Base-by-base conservation (phyloP, 441 rosid genomes). In the Geranium incanum region DNA sequence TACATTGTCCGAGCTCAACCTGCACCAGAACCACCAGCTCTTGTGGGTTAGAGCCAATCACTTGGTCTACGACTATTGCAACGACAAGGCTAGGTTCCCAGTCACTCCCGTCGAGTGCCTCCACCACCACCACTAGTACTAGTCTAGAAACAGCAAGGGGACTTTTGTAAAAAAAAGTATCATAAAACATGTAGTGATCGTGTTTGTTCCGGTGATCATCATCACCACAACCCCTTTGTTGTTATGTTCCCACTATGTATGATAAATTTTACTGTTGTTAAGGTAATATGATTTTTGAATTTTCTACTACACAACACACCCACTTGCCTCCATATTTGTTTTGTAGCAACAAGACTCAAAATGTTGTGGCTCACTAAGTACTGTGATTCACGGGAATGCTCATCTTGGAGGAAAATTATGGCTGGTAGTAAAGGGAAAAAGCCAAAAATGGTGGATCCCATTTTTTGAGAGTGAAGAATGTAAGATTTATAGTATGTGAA, bases 1-100 rank as follows among this genome's bases (percentile, higher is more conserved):
- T 0, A 84, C 88, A 0, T 59, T 90, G 63, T 82, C 94, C 28
- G 94, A 87, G 76, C 79, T 95, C 1, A 95, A 64, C 38, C 70
- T 83, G 78, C 99, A 95, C 81, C 97, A 95, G 81, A 95, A 72
- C 80, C 99, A 95, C 82, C 96, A 95, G 79, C 87, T 95, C 8
- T 21, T 79, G 68, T 95, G 99, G 99, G 99, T 95, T 36, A 75
- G 86, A 74, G 92, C 97, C 70, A 84, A 92, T 69, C 97, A 95
- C 79, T 84, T 95, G 92, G 65, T 92, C 48, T 95, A 95, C 75
- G 97, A 95, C 75, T 95, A 90, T 67, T 95, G 99, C 70, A 70
- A 74, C 4, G 99, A 95, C 79, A 59, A 81, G 0, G 68, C 92
- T 0, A 77, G 97, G 85, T 95, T 89, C 77, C 92, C 97, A 0